Evolutionary conservation across 495 filamentous ascomycete species (phyloP).

Genomic region (Lasiosphaeria miniovina): DNA sequence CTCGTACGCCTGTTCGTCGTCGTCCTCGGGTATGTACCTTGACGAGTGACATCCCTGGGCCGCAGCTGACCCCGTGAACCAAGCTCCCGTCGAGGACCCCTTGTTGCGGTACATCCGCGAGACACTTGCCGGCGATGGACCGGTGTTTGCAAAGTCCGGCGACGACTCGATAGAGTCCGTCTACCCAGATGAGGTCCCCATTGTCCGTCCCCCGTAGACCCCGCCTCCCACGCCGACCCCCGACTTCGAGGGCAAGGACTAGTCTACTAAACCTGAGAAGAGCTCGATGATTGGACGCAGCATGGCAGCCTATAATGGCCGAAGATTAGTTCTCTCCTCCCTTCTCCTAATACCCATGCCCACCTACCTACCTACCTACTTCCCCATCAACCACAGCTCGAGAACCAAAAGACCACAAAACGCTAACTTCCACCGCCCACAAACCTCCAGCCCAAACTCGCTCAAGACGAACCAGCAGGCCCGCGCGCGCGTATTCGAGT

Average conservation of each 20-base stretch:
- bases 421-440: too few relatives aligned
- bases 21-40: not conserved
- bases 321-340: slow-evolving; percentile 19
- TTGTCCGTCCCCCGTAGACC: slow-evolving; percentile 17
- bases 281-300: not conserved
- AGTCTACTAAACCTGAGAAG: not conserved
- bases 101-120: too few relatives aligned
- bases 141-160: not conserved
- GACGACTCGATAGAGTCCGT: not conserved
- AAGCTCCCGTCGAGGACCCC: not conserved
- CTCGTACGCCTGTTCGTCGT: not conserved
- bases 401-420: too few relatives aligned
- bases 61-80: too few relatives aligned
- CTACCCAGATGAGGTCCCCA: not conserved
- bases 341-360: too few relatives aligned
- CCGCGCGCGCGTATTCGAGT: slow-evolving; percentile 7
- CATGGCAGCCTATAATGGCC: slow-evolving; percentile 12
- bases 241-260: not conserved
- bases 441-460: slow-evolving; percentile 15
- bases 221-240: slow-evolving; percentile 18
- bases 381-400: too few relatives aligned
- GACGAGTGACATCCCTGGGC: not conserved
- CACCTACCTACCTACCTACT: too few relatives aligned
- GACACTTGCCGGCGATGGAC: too few relatives aligned
- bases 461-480: slow-evolving; percentile 19